phyloP scores from a whole-genome alignment of 1,284 basidiomycete species.

The Tylopilus sp. region DNA sequence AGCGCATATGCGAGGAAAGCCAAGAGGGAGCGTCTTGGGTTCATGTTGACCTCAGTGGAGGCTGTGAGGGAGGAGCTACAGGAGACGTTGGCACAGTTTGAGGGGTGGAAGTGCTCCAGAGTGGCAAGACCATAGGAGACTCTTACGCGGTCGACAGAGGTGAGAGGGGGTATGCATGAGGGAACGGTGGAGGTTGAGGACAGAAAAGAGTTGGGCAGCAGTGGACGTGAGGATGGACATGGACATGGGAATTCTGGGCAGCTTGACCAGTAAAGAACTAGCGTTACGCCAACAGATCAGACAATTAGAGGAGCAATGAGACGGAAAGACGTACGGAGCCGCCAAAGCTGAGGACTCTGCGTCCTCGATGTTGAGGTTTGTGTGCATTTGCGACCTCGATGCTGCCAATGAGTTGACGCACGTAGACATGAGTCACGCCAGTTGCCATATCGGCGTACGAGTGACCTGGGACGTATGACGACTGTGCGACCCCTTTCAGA shows the following conservation, averaged over 20 bases:
- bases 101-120: too few species aligned
- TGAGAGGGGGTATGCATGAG: constrained; percentile 21
- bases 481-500: constrained; percentile 55
- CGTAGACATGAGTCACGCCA: constrained; percentile 86
- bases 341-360: constrained; percentile 83
- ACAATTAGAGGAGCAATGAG: constrained; percentile 9
- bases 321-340: constrained; percentile 70
- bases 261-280: constrained; percentile 52
- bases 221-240: constrained; percentile 63
- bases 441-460: constrained; percentile 89
- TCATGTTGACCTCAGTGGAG: constrained; percentile 35
- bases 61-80: constrained; percentile 32
- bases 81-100: too few species aligned
- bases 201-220: constrained; percentile 63
- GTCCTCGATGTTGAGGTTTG: constrained; percentile 89
- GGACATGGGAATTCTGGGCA: constrained; percentile 46
- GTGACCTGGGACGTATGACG: constrained; percentile 77
- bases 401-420: constrained; percentile 84
- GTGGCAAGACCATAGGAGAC: constrained; percentile 41
- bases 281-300: constrained; percentile 26
- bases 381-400: constrained; percentile 91
- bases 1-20: constrained; percentile 84
- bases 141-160: constrained; percentile 23
- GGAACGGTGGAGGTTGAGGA: constrained; percentile 32
- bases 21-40: constrained; percentile 61